Base-by-base conservation (phyloP, 2,329 filamentous ascomycete species). In the Trichophyton rubrum region DNA sequence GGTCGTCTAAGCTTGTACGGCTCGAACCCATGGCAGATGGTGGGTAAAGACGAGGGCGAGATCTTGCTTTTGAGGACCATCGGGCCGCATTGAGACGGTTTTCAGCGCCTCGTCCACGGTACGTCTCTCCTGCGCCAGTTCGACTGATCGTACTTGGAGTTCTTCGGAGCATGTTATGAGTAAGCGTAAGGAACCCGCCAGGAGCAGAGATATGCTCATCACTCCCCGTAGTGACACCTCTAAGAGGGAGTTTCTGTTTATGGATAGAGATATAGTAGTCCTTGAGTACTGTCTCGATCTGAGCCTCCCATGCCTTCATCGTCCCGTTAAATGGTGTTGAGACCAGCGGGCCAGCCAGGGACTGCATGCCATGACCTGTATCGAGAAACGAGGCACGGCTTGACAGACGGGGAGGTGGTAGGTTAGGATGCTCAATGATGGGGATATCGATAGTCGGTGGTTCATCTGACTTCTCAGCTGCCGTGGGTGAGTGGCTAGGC, bases 61-160 rank as follows among this genome's bases (percentile, higher is more conserved):
- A 95, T 59, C 92, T 84, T 68, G 88, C 90, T 75, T 95, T 96
- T 41, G 88, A 89, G 51, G 84, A 82, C 88, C 90, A 97, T 59
- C 89, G 81, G 58, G 85, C 85, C 0, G 85, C 82, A 63, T 80
- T 77, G 56, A 80, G 79, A 64, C 83, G 77, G 68, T 81, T 77
- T 66, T 95, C 88, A 27, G 82, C 76, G 11, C 85, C 80, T 53
- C 89, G 82, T n/a, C 88, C 89, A 59, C 90, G 85, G 17, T 80
- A 82, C 59, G 83, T 84, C 27, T 74, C 71, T 66, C 97, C 93
- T 0, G 93, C 97, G 0, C 90, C 90, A 33, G 90, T 85, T 74
- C 95, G 96, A 79, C 91, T 96, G 62, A 97, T 80, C 4, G 93
- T 89, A 69, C 91, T 96, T 0, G 92, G 92, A 47, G 85, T 90